Evolutionary conservation across 2,329 filamentous ascomycete species (phyloP), one percentile per base, ranked within the genome.

Genomic region (Nigrospora oryzae): DNA sequence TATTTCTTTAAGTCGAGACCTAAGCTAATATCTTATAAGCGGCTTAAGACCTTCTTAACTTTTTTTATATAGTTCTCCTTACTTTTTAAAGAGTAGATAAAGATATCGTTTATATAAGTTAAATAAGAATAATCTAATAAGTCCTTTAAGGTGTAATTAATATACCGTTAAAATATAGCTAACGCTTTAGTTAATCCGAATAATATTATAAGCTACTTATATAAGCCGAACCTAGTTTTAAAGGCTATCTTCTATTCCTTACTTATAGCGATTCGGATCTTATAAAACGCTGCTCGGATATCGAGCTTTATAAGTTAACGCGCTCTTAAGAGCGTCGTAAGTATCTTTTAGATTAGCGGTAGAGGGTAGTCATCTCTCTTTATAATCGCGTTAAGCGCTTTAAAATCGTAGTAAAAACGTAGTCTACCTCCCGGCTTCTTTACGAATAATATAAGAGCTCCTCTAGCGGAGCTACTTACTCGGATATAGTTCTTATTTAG

Each of bases 221-320:
- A 68, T 5, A 53, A 46, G 35, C 59, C 51, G 47, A 58, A 66
- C 23, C 53, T 42, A 2, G 52, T 65, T 15, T 44, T 19, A 44
- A 67, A 69, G 1, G 53, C 54, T 15, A 50, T 66, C 46, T 60
- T 64, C 53, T 49, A 64, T 47, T 65, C 19, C 19, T 23, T 6
- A 6, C 19, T 6, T 6, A 6, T 6, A 23, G 19, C 19, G 19
- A 23, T n/a, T n/a, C n/a, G n/a, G n/a, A n/a, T n/a, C n/a, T n/a
- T n/a, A n/a, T n/a, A n/a, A n/a, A n/a, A n/a, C n/a, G n/a, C n/a
- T n/a, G n/a, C n/a, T n/a, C n/a, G n/a, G n/a, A n/a, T n/a, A n/a
- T n/a, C n/a, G n/a, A 4, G 19, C 19, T 23, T 23, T 6, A 6
- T 23, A 6, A 23, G 19, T 6, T 6, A 23, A 6, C 19, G 19